A percentile compares a stretch with the other conserved stretches of the same genome.
Conservation (phyloP, 768 basidiomycete genomes). For the Mrakia frigida region DNA sequence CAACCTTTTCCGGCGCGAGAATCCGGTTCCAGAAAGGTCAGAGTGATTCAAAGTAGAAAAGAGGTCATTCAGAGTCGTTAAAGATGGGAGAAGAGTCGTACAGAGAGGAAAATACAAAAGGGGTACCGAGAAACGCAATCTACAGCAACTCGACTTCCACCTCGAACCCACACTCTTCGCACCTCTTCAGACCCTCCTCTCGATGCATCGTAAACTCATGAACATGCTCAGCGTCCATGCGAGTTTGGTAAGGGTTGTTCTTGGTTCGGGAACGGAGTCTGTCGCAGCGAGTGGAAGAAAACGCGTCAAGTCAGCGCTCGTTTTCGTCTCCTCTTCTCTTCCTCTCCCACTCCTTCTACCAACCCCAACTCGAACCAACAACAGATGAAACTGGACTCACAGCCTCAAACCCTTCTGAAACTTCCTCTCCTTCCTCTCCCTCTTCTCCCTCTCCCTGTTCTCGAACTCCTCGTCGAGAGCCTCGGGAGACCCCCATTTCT, state of each 20-base stretch:
- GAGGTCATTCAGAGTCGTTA: neutral
- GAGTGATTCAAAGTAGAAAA: too few species aligned
- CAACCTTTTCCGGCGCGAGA: too few species aligned
- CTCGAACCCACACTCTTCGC: constrained; percentile 84
- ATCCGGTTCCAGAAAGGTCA: too few species aligned
- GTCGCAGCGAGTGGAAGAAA: neutral
- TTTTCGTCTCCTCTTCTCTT: neutral
- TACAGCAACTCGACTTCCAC: constrained; percentile 81
- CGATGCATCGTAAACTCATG: constrained; percentile 70
- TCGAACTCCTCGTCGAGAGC: constrained; percentile 84
- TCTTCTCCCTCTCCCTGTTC: constrained; percentile 70
- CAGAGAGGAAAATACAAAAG: too few species aligned
- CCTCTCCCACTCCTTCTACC: neutral
- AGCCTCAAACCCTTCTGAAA: constrained; percentile 87
- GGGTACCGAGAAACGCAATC: constrained; percentile 16
- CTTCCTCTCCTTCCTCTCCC: constrained; percentile 85
- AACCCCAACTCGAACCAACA: neutral
- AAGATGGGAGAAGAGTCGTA: neutral
- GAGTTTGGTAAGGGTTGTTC: constrained; percentile 81
- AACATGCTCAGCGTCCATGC: constrained; percentile 79
- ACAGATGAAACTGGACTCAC: constrained; percentile 34
- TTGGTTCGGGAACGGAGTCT: constrained; percentile 70
- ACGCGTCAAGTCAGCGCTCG: neutral
- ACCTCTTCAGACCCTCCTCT: constrained; percentile 57
- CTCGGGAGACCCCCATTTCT: constrained; percentile 95